These are phyloP conservation scores for Tetrahymena thermophila DNA, from an alignment of 73 alveolate species.

Conservation along the genomic window DNA sequence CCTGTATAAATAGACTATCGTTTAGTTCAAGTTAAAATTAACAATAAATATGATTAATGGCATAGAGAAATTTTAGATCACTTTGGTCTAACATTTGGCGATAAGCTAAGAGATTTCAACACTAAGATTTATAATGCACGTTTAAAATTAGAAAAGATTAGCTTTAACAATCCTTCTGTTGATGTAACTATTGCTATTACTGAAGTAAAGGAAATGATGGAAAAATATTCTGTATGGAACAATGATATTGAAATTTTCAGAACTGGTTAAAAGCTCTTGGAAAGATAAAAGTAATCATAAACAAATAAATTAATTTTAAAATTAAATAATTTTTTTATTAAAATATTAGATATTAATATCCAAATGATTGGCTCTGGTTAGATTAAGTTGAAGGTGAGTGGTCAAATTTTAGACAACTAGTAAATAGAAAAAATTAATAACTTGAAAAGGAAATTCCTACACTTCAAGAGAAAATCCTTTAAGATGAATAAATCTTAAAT, in stretches of 20 bases:
- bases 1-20: constrained; percentile 93
- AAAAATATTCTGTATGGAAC: constrained; percentile 57
- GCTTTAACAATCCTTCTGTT: constrained; percentile 67
- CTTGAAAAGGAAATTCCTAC: constrained; percentile 89
- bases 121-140: constrained; percentile 66
- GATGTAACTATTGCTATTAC: constrained; percentile 94
- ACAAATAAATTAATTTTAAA: not conserved
- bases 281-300: constrained; percentile 7
- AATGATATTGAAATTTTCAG: constrained; percentile 69
- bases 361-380: constrained; percentile 39
- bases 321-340: not conserved
- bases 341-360: constrained; percentile 32
- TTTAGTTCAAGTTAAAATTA: constrained; percentile 87
- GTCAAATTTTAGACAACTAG: constrained; percentile 66
- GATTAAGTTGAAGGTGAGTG: constrained; percentile 72
- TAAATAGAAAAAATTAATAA: constrained; percentile 65
- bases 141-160: constrained; percentile 64
- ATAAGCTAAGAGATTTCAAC: constrained; percentile 71
- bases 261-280: constrained; percentile 60
- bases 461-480: constrained; percentile 60
- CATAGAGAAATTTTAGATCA: constrained; percentile 89
- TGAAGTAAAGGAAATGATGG: constrained; percentile 83
- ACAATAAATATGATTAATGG: constrained; percentile 95
- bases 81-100: constrained; percentile 87
- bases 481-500: constrained; percentile 80